These are phyloP conservation scores for Cerioporus squamosus DNA, from an alignment of 1,284 basidiomycete species.

Conservation along the genomic window DNA sequence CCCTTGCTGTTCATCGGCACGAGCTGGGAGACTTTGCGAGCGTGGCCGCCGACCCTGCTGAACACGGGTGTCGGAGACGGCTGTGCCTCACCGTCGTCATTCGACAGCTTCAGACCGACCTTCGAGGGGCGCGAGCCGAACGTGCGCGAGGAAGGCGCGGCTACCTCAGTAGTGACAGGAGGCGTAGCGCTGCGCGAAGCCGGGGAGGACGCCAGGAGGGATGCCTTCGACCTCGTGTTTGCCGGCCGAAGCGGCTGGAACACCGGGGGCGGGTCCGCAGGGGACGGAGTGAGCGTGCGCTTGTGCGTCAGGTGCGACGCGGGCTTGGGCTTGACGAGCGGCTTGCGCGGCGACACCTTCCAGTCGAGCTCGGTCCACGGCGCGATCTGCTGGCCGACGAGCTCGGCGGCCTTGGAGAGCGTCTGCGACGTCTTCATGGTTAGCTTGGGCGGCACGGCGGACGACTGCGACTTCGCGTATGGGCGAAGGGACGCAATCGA, in stretches of 20 bases:
- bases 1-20: slow-evolving; percentile 33
- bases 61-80: slow-evolving; percentile 52
- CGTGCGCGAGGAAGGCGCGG: slow-evolving; percentile 38
- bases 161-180: slow-evolving; percentile 2
- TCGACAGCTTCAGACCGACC: slow-evolving; percentile 28
- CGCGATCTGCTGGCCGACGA: slow-evolving; percentile 63
- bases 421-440: slow-evolving; percentile 14
- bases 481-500: slow-evolving; percentile 64
- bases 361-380: slow-evolving; percentile 62
- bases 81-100: slow-evolving; percentile 34
- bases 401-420: slow-evolving; percentile 13
- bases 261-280: slow-evolving; percentile 53
- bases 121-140: slow-evolving; percentile 52
- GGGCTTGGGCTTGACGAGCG: slow-evolving; percentile 26
- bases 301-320: slow-evolving; percentile 47
- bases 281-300: slow-evolving; percentile 56
- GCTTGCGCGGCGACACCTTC: slow-evolving; percentile 50
- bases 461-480: slow-evolving; percentile 53
- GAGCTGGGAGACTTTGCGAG: slow-evolving; percentile 43
- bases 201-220: slow-evolving; percentile 23
- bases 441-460: slow-evolving; percentile 12
- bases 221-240: slow-evolving; percentile 28
- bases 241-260: slow-evolving; percentile 65
- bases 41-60: slow-evolving; percentile 41
- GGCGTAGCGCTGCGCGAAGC: slow-evolving; percentile 16